phyloP scores from a whole-genome alignment of 1,284 basidiomycete species.

The Sphaerobolus stellatus region DNA sequence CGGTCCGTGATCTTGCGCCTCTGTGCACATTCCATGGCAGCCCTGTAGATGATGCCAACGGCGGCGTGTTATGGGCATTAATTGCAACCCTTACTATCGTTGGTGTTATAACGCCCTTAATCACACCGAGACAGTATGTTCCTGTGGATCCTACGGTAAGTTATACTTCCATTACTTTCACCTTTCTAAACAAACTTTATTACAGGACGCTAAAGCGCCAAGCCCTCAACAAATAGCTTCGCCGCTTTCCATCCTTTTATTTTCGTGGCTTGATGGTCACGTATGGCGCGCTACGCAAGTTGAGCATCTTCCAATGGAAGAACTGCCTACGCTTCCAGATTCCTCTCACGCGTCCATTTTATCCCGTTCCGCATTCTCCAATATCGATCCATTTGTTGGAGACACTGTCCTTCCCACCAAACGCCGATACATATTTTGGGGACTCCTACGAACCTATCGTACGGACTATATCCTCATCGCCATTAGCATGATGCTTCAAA shows the following conservation, averaged over 20 bases:
- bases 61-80: conserved; percentile 19
- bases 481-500: conserved; percentile 13
- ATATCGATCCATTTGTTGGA: neutral
- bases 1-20: conserved; percentile 17
- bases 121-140: conserved; percentile 15
- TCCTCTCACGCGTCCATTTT: conserved; percentile 38
- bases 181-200: neutral
- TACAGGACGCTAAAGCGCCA: conserved; percentile 25
- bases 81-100: conserved; percentile 16
- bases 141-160: conserved; percentile 26
- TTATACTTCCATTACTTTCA: neutral
- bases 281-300: conserved; percentile 31
- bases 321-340: conserved; percentile 47
- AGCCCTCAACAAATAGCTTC: conserved; percentile 40
- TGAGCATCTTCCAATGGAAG: conserved; percentile 30
- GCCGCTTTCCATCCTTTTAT: conserved; percentile 28
- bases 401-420: conserved; percentile 22
- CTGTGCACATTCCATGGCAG: conserved; percentile 13
- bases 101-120: conserved; percentile 17
- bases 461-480: conserved; percentile 21
- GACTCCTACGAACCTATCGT: conserved; percentile 21
- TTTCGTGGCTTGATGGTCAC: conserved; percentile 31
- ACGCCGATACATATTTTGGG: conserved; percentile 34
- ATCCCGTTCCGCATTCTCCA: neutral
- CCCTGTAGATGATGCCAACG: conserved; percentile 11